A percentile compares a stretch with the other conserved stretches of the same genome.
Evolutionary conservation across 208 protist genomes (phyloP).

Genomic region (Crithidia bombi): DNA sequence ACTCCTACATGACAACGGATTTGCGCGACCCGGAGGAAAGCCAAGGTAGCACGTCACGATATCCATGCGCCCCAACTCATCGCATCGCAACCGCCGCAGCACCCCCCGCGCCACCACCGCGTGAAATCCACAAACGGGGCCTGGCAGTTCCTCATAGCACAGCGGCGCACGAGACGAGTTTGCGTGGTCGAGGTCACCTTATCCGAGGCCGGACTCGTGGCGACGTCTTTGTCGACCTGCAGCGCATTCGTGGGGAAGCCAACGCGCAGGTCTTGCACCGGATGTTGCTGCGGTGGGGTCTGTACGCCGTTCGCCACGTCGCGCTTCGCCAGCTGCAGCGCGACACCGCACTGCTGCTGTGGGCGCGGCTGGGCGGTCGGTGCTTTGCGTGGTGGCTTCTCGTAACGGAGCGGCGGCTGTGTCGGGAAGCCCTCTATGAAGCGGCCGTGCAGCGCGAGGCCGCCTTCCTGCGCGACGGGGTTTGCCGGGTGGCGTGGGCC

Average conservation of each 20-base stretch:
- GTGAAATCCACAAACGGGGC: no score
- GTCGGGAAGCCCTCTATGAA: conserved; percentile 20
- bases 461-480: conserved; percentile 6
- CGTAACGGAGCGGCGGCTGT: conserved; percentile 32
- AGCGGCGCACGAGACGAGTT: neutral
- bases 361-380: conserved; percentile 21
- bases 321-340: conserved; percentile 22
- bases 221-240: conserved; percentile 21
- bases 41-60: neutral
- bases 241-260: conserved; percentile 17
- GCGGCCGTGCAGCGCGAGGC: conserved; percentile 20
- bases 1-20: neutral
- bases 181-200: neutral
- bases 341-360: conserved; percentile 4
- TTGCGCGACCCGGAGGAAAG: neutral
- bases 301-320: conserved; percentile 23
- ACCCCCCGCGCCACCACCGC: neutral
- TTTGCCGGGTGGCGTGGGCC: conserved; percentile 20
- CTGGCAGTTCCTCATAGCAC: neutral
- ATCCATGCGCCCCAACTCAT: no score
- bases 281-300: conserved; percentile 20
- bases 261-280: conserved; percentile 16
- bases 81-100: neutral
- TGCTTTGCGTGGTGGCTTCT: conserved; percentile 37
- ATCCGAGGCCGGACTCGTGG: neutral